These are phyloP conservation scores for Benincasa hispida DNA, from an alignment of 306 rosid species.

Conservation along the genomic window DNA sequence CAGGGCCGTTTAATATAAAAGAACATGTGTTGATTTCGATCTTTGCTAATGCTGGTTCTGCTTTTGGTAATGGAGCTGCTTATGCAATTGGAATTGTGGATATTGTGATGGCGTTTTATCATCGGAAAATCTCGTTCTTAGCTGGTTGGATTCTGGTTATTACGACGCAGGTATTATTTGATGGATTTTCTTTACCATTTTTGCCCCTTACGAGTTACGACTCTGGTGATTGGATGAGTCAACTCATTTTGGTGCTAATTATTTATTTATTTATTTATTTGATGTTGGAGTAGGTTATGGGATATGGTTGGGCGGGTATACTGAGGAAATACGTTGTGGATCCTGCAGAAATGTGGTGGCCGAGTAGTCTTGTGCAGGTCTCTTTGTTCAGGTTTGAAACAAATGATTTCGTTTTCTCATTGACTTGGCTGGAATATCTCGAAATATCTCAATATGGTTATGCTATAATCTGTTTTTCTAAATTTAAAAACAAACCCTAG, in stretches of 20 bases:
- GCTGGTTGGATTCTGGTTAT: conserved; percentile 18
- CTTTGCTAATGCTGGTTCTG: conserved; percentile 29
- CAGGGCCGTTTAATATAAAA: conserved; percentile 27
- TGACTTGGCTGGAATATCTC: neutral
- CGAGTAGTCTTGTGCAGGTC: conserved; percentile 23
- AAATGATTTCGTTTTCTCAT: neutral
- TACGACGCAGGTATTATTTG: conserved; percentile 17
- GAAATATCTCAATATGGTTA: too few relatives aligned
- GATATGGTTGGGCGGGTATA: conserved; percentile 9
- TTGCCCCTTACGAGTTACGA: neutral
- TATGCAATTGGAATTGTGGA: conserved; percentile 21
- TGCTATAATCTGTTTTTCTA: too few relatives aligned
- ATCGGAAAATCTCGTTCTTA: conserved; percentile 16
- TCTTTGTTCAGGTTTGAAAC: conserved; percentile 20
- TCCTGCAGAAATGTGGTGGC: conserved; percentile 12
- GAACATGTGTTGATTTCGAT: conserved; percentile 31
- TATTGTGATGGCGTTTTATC: conserved; percentile 22
- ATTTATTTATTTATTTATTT: neutral
- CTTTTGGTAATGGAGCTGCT: conserved; percentile 39
- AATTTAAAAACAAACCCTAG: too few relatives aligned
- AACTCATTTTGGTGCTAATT: neutral
- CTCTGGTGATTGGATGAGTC: neutral
- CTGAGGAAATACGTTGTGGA: neutral
- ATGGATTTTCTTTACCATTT: neutral
- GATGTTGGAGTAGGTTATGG: neutral